These are phyloP conservation scores for Tolypocladium tundrense DNA, from an alignment of 2,329 filamentous ascomycete species.

Conservation along the genomic window DNA sequence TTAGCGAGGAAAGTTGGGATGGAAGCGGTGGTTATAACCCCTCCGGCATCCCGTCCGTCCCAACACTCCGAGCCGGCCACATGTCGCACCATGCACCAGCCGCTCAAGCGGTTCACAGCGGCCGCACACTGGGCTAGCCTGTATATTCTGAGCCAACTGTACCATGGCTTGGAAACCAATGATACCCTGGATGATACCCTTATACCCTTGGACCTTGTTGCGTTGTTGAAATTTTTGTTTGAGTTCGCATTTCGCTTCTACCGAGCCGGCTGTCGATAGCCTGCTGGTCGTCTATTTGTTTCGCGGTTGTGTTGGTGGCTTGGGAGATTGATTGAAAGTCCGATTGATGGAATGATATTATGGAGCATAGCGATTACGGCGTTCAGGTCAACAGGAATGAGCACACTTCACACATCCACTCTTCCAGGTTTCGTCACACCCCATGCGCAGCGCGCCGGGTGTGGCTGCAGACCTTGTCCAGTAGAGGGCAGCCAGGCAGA, in stretches of 20 bases:
- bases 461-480: neutral
- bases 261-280: neutral
- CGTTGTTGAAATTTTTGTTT: constrained; percentile 1
- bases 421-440: neutral
- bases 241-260: neutral
- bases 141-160: constrained; percentile 2
- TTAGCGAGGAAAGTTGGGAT: constrained; percentile 68
- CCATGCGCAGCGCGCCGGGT: neutral
- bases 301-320: constrained; percentile 9
- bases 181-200: constrained; percentile 12
- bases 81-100: constrained; percentile 18
- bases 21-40: constrained; percentile 17
- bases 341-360: constrained; percentile 12
- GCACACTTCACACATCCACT: neutral
- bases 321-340: constrained; percentile 6
- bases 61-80: constrained; percentile 19
- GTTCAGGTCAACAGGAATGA: constrained; percentile 16
- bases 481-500: neutral
- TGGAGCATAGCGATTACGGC: constrained; percentile 31
- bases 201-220: constrained; percentile 13
- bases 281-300: constrained; percentile 4
- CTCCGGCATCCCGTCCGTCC: constrained; percentile 13
- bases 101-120: constrained; percentile 41
- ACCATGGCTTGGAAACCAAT: constrained; percentile 2
- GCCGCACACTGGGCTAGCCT: constrained; percentile 36